These are phyloP conservation scores for Trichoderma asperelloides DNA, from an alignment of 495 filamentous ascomycete genomes.

Conservation along the genomic window DNA sequence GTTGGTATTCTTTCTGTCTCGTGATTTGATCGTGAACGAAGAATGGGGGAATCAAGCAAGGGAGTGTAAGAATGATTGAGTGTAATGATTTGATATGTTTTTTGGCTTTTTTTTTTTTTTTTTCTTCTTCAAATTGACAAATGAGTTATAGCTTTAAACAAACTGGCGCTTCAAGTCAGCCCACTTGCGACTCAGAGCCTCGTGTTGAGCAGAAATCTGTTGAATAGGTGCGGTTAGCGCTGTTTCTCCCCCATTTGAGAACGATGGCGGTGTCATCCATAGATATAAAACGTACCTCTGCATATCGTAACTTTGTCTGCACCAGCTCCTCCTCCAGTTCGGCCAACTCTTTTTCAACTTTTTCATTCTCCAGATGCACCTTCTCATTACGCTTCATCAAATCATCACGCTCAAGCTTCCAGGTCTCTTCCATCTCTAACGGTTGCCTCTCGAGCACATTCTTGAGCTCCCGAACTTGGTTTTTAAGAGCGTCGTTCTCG, in stretches of 20 bases:
- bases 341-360: conserved; percentile 77
- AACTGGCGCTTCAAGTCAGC: conserved; percentile 63
- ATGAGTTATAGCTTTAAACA: conserved; percentile 15
- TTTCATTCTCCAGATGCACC: conserved; percentile 88
- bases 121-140: neutral
- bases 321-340: conserved; percentile 95
- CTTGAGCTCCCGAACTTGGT: conserved; percentile 74
- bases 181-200: conserved; percentile 71
- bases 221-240: conserved; percentile 19
- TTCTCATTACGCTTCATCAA: conserved; percentile 88
- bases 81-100: neutral
- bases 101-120: too few relatives aligned
- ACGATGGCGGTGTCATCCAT: neutral
- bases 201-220: conserved; percentile 64
- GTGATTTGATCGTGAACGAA: neutral
- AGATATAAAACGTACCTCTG: conserved; percentile 58
- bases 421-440: conserved; percentile 71
- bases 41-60: neutral
- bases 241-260: too few relatives aligned
- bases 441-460: conserved; percentile 83
- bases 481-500: conserved; percentile 73
- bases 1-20: neutral
- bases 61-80: neutral
- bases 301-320: conserved; percentile 87
- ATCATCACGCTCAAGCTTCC: conserved; percentile 80